These are phyloP conservation scores for Candida glaebosa DNA, from an alignment of 805 yeast species.

Conservation along the genomic window DNA sequence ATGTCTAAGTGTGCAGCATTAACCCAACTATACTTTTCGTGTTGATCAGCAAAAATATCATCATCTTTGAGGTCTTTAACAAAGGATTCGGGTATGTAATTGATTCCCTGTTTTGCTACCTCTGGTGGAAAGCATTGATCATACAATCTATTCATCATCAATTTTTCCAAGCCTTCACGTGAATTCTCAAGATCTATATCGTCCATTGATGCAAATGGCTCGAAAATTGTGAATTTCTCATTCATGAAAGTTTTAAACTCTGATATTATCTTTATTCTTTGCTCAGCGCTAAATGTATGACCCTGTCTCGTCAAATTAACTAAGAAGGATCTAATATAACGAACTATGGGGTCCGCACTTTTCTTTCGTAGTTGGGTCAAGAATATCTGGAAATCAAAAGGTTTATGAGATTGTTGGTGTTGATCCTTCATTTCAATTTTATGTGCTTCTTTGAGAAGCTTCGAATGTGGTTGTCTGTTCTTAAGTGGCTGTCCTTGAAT, in stretches of 20 bases:
- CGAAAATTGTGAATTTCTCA: conserved; percentile 55
- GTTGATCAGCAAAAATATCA: conserved; percentile 43
- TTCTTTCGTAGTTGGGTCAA: conserved; percentile 65
- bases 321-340: conserved; percentile 81
- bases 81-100: conserved; percentile 39
- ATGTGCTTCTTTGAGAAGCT: background rate
- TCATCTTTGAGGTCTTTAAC: conserved; percentile 65
- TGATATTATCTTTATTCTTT: conserved; percentile 69
- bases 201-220: conserved; percentile 69
- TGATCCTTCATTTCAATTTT: conserved; percentile 19
- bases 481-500: too few species aligned
- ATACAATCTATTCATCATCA: conserved; percentile 85
- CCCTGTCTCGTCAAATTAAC: conserved; percentile 65
- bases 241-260: conserved; percentile 77
- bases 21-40: conserved; percentile 68
- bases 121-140: conserved; percentile 77
- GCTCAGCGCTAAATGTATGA: conserved; percentile 61
- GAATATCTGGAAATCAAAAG: conserved; percentile 83
- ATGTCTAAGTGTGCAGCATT: conserved; percentile 76
- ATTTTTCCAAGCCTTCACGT: conserved; percentile 87
- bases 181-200: conserved; percentile 64
- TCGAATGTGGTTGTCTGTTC: too few species aligned
- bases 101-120: conserved; percentile 30
- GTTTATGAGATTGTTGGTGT: conserved; percentile 39
- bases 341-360: conserved; percentile 83